A percentile compares a stretch with the other conserved stretches of the same genome.
Conservation (phyloP, 257 asterid genomes). For the Solanum okadae region DNA sequence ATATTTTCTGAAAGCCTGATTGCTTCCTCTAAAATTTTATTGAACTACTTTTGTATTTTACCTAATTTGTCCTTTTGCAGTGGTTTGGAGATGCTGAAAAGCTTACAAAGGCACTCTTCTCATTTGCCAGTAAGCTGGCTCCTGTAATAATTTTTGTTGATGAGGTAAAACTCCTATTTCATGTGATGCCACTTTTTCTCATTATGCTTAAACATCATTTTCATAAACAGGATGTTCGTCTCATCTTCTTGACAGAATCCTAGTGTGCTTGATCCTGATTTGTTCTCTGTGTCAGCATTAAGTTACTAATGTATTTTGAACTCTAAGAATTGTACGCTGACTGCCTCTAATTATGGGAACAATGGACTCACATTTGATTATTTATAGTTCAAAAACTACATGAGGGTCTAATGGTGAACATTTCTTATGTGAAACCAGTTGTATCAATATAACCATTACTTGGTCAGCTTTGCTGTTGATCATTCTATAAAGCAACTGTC, state of each 20-base stretch:
- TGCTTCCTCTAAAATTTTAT: neutral
- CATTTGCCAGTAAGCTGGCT: conserved; percentile 93
- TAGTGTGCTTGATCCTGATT: neutral
- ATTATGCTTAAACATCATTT: neutral
- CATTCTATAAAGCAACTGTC: neutral
- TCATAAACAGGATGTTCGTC: neutral
- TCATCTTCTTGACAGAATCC: neutral
- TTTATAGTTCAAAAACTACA: neutral
- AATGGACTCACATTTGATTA: neutral
- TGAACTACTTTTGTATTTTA: neutral
- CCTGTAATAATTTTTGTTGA: conserved; percentile 95
- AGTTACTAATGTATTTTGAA: neutral
- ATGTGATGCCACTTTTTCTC: neutral
- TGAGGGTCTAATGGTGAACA: neutral
- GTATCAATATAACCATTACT: neutral
- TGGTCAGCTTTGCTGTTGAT: neutral
- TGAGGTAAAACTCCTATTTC: conserved; percentile 50
- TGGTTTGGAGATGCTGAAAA: conserved; percentile 99
- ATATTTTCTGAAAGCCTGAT: neutral
- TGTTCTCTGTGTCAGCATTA: neutral
- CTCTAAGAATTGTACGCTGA: neutral
- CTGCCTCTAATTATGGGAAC: neutral
- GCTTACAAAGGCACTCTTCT: conserved; percentile 89
- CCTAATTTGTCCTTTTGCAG: conserved; percentile 43
- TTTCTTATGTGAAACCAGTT: neutral